Evolutionary conservation across 805 yeast species (phyloP), one percentile per base, ranked within the genome.

Genomic region (Metschnikowia rubicola): DNA sequence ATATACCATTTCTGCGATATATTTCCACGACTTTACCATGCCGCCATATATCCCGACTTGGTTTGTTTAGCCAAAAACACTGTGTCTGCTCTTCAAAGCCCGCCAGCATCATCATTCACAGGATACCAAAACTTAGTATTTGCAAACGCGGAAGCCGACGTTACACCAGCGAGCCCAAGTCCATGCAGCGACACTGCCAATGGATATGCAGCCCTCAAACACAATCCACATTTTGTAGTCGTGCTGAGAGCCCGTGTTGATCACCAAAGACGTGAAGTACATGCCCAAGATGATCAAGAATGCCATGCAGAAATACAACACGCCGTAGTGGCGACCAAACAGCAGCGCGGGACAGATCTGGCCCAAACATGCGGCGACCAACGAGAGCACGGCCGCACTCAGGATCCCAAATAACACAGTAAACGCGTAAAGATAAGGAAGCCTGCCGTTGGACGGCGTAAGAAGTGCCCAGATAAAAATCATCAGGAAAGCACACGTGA

Each of bases 251-350:
- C 53, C 53, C 6, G 39, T 42, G 35, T 46, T 44, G 35, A 52
- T 52, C 17, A 50, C 51, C 29, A 52, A 43, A 8, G 53, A 49
- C n/a, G 53, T 43, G 10, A 39, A 11, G 44, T 37, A 52, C 44
- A 52, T 47, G 4, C 55, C 55, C 44, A 50, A 42, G 15, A 47
- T 44, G 10, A 39, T 46, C 37, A 46, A 37, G 38, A 52, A 52
- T 12, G 55, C 51, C 39, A 50, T 39, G 40, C 47, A 48, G 19
- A 52, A 52, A 60, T 82, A 84, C 47, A 82, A 75, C 13, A 88
- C 74, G 0, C 90, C 90, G 54, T 80, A 86, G 28, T 85, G 65
- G 51, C 78, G 80, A 12, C 91, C 91, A 59, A 84, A 85, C 47
- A 80, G 78, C 48, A 74, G 69, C 0, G 84, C 81, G 11, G 74